Percentiles rank a stretch among this genome's conserved stretches.
Conservation (phyloP, 2,329 filamentous ascomycete genomes). For the Pseudogymnoascus sp. region DNA sequence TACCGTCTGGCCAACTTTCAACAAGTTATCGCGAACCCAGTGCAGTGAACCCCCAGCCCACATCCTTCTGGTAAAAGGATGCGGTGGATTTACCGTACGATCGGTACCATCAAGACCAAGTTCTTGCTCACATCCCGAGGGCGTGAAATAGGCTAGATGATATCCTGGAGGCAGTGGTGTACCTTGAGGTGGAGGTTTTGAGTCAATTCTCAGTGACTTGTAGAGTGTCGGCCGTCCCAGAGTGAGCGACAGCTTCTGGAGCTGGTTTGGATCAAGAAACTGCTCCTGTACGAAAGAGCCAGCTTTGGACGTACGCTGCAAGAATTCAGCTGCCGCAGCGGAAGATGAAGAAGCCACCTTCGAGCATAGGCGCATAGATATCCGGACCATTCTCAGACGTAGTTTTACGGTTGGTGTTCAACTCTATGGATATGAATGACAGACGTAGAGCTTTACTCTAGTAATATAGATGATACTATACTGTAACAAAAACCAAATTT, state of each 20-base stretch:
- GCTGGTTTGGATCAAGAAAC: slow-evolving; percentile 51
- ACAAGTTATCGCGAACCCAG: slow-evolving; percentile 35
- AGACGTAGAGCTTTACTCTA: neutral
- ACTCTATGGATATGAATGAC: too few species aligned
- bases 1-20: slow-evolving; percentile 47
- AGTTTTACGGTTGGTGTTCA: neutral
- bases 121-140: slow-evolving; percentile 42
- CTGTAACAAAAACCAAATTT: neutral
- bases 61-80: slow-evolving; percentile 55
- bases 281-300: slow-evolving; percentile 29
- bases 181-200: slow-evolving; percentile 32
- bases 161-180: slow-evolving; percentile 49
- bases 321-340: neutral
- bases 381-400: neutral
- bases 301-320: neutral
- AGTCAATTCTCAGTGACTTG: neutral
- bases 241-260: slow-evolving; percentile 52
- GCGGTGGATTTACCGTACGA: slow-evolving; percentile 43
- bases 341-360: neutral
- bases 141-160: slow-evolving; percentile 57
- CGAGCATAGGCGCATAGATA: neutral
- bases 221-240: slow-evolving; percentile 36
- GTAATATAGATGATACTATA: neutral
- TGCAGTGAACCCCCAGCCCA: slow-evolving; percentile 56
- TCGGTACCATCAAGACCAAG: slow-evolving; percentile 55